Percentiles rank a stretch among this genome's conserved stretches.
Evolutionary conservation across 208 protist species (phyloP).

Genomic region (Trypanosoma cruzi): DNA sequence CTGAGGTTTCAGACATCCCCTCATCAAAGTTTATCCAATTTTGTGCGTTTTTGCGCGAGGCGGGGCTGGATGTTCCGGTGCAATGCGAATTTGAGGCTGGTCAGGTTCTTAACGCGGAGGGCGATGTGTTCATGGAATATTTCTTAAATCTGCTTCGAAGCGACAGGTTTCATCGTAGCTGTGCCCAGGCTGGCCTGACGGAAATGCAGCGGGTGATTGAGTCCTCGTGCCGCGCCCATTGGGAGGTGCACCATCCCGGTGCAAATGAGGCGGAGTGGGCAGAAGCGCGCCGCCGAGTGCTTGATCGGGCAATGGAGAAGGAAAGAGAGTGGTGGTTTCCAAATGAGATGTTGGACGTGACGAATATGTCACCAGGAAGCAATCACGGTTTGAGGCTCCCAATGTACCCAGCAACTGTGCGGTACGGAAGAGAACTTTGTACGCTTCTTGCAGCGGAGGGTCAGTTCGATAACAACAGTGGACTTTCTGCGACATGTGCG

Average conservation of each 20-base stretch:
- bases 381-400: conserved; percentile 27
- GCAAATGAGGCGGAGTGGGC: conserved; percentile 84
- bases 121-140: conserved; percentile 50
- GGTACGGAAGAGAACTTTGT: conserved; percentile 72
- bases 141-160: conserved; percentile 48
- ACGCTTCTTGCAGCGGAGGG: conserved; percentile 54
- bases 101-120: conserved; percentile 62
- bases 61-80: conserved; percentile 75
- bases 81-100: conserved; percentile 76
- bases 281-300: conserved; percentile 51
- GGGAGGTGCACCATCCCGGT: conserved; percentile 75
- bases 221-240: conserved; percentile 60
- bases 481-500: conserved; percentile 47
- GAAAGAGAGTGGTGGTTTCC: conserved; percentile 86
- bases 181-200: conserved; percentile 54
- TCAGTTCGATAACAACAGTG: conserved; percentile 5
- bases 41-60: conserved; percentile 70
- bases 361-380: conserved; percentile 46
- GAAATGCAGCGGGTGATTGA: conserved; percentile 58
- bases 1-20: conserved; percentile 17
- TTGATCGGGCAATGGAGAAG: conserved; percentile 52
- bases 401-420: conserved; percentile 55
- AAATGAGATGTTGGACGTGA: conserved; percentile 76
- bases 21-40: conserved; percentile 64
- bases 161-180: conserved; percentile 45